phyloP scores from a whole-genome alignment of 2,329 filamentous ascomycete species.

The Claviceps lovelessii region DNA sequence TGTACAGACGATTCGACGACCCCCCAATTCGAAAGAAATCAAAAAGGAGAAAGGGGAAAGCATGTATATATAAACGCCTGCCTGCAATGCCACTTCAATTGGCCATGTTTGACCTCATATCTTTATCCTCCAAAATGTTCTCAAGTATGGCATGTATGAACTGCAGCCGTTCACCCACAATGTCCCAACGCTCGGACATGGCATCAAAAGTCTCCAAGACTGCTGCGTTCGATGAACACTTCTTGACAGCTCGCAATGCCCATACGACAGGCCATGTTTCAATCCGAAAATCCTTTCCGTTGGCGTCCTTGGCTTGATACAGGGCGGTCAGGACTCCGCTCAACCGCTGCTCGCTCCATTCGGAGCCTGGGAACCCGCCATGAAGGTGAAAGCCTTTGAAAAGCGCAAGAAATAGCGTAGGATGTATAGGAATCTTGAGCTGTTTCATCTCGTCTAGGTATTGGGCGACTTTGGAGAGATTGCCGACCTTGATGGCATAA shows the following conservation, averaged over 20 bases:
- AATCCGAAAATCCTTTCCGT: slow-evolving; percentile 33
- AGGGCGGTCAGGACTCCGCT: slow-evolving; percentile 54
- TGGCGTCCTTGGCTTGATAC: slow-evolving; percentile 36
- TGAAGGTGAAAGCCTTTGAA: slow-evolving; percentile 70
- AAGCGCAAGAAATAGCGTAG: slow-evolving; percentile 63
- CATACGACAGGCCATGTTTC: slow-evolving; percentile 48
- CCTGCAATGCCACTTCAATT: slow-evolving; percentile 11
- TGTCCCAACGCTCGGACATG: slow-evolving; percentile 33
- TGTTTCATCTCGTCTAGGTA: slow-evolving; percentile 69
- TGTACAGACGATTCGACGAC: not conserved
- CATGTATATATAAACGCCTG: not conserved
- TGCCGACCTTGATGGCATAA: slow-evolving; percentile 52
- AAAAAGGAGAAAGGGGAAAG: not conserved
- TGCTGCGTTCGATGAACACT: slow-evolving; percentile 36
- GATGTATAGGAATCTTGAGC: slow-evolving; percentile 54
- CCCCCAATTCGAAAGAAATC: not conserved
- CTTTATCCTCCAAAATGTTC: slow-evolving; percentile 23
- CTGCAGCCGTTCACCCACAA: slow-evolving; percentile 24
- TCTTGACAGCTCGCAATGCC: slow-evolving; percentile 48
- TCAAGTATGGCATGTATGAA: slow-evolving; percentile 34
- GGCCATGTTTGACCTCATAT: slow-evolving; percentile 15
- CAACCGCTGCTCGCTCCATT: slow-evolving; percentile 61
- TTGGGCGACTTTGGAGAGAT: slow-evolving; percentile 55
- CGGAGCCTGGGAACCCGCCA: slow-evolving; percentile 46
- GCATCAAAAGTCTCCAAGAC: slow-evolving; percentile 41